Percentiles rank a stretch among this genome's conserved stretches.
These are phyloP conservation scores for Penicillium pulvis DNA, from an alignment of 495 filamentous ascomycete species.

Conservation along the genomic window DNA sequence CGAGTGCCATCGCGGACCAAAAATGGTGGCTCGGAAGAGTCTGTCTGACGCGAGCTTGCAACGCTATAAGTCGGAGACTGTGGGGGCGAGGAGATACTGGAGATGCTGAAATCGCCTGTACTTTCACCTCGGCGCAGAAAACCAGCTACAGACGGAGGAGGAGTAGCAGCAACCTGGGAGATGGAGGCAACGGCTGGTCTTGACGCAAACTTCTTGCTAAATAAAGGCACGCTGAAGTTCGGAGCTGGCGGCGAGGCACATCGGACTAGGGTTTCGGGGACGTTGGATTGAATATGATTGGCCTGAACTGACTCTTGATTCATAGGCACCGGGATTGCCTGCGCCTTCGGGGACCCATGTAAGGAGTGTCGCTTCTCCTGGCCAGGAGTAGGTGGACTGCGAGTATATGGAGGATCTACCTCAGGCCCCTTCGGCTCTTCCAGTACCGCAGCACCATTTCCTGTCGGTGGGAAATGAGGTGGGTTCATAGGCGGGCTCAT, in stretches of 20 bases:
- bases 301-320: constrained; percentile 18
- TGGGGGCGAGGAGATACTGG: constrained; percentile 38
- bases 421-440: constrained; percentile 19
- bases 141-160: constrained; percentile 19
- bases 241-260: constrained; percentile 46
- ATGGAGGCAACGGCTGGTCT: constrained; percentile 20
- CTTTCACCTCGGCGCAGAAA: constrained; percentile 23
- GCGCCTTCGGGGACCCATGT: constrained; percentile 17
- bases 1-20: constrained; percentile 12
- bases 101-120: constrained; percentile 23
- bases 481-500: constrained; percentile 16
- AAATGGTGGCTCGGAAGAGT: constrained; percentile 22
- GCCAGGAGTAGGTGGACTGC: constrained; percentile 29
- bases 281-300: constrained; percentile 29
- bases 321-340: constrained; percentile 11
- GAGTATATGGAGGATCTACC: constrained; percentile 16
- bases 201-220: constrained; percentile 47
- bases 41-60: constrained; percentile 26
- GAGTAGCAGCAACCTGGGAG: constrained; percentile 11
- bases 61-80: constrained; percentile 42
- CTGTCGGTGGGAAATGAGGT: constrained; percentile 19
- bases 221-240: constrained; percentile 55
- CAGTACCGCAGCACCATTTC: constrained; percentile 12
- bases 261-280: constrained; percentile 32
- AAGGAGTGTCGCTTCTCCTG: constrained; percentile 32